phyloP scores from a whole-genome alignment of 2,329 filamentous ascomycete species.

The Sporothrix sp. region DNA sequence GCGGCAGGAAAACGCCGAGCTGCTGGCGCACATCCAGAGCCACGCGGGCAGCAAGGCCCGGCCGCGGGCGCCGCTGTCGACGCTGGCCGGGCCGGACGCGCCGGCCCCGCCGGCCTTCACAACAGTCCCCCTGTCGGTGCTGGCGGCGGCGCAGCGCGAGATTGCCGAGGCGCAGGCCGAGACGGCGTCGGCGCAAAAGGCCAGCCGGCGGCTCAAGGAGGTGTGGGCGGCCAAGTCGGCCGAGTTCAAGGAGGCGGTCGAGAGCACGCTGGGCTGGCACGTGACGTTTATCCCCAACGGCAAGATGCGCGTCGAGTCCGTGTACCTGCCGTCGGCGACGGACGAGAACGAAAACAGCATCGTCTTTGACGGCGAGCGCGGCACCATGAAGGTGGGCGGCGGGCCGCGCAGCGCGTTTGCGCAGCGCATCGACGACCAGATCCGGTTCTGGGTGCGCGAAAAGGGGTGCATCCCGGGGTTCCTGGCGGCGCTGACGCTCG shows the following conservation, averaged over 20 bases:
- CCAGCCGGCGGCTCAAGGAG: slow-evolving; percentile 75
- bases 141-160: slow-evolving; percentile 66
- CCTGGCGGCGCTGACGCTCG: slow-evolving; percentile 78
- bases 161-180: slow-evolving; percentile 61
- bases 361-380: slow-evolving; percentile 85
- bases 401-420: slow-evolving; percentile 83
- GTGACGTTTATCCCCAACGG: slow-evolving; percentile 96
- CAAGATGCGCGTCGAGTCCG: slow-evolving; percentile 81
- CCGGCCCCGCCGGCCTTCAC: slow-evolving; percentile 33
- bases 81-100: neutral
- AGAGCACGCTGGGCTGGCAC: slow-evolving; percentile 85
- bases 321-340: slow-evolving; percentile 63
- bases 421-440: slow-evolving; percentile 69
- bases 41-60: slow-evolving; percentile 17
- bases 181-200: slow-evolving; percentile 67
- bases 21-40: slow-evolving; percentile 60
- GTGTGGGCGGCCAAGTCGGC: slow-evolving; percentile 79
- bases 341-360: slow-evolving; percentile 65
- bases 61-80: neutral
- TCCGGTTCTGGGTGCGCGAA: slow-evolving; percentile 93
- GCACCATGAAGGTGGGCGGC: slow-evolving; percentile 95
- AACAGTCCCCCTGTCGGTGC: slow-evolving; percentile 64
- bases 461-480: slow-evolving; percentile 91
- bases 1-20: slow-evolving; percentile 71
- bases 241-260: slow-evolving; percentile 93